Evolutionary conservation across 2,329 filamentous ascomycete species (phyloP).

Genomic region (Talaromyces pinophilus): DNA sequence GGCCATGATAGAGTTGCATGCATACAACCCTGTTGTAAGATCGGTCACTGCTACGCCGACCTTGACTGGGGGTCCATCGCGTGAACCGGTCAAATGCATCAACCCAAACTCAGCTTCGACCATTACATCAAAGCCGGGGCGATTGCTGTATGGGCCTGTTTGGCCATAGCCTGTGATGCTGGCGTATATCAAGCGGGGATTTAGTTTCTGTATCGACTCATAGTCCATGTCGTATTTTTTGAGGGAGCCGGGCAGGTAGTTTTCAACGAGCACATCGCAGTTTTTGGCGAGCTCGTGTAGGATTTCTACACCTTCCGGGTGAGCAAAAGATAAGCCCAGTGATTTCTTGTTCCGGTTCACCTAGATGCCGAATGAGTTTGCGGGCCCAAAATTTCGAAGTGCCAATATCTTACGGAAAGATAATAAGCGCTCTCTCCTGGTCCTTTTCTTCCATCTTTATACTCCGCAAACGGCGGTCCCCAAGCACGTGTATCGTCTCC

Average conservation of each 20-base stretch:
- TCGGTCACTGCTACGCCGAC: conserved; percentile 98
- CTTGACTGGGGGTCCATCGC: conserved; percentile 90
- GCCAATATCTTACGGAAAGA: conserved; percentile 64
- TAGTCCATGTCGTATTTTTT: conserved; percentile 93
- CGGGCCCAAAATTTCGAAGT: too few relatives aligned
- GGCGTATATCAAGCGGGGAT: conserved; percentile 85
- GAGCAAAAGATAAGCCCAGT: conserved; percentile 84
- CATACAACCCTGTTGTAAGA: conserved; percentile 91
- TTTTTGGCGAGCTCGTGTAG: conserved; percentile 80
- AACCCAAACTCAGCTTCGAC: conserved; percentile 96
- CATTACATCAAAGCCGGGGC: conserved; percentile 98
- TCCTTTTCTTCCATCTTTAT: conserved; percentile 61
- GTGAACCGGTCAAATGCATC: conserved; percentile 94
- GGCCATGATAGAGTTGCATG: conserved; percentile 93
- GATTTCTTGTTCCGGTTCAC: conserved; percentile 98
- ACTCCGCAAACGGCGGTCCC: conserved; percentile 90
- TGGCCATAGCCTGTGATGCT: conserved; percentile 98
- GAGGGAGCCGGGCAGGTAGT: conserved; percentile 86
- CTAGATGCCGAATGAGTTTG: conserved; percentile 47
- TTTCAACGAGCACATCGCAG: conserved; percentile 93
- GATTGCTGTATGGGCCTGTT: conserved; percentile 81
- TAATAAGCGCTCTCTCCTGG: conserved; percentile 96
- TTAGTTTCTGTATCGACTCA: conserved; percentile 74
- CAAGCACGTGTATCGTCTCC: conserved; percentile 95
- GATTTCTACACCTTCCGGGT: conserved; percentile 78